Evolutionary conservation across 2,329 filamentous ascomycete genomes (phyloP), one percentile per base, ranked within the genome.

Genomic region (Fusarium buharicum): DNA sequence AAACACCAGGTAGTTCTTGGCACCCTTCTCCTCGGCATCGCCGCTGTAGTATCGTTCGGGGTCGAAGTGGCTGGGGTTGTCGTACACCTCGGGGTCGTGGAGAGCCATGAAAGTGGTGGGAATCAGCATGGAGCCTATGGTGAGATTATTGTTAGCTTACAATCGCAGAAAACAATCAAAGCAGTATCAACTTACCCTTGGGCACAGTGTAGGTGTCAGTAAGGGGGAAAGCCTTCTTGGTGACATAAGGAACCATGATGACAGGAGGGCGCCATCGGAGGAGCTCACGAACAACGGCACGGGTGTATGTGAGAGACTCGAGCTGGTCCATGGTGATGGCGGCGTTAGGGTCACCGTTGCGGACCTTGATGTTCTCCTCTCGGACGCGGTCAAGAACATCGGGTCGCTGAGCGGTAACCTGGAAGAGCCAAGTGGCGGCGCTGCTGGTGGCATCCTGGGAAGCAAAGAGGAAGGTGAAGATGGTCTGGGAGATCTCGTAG

Each of bases 1-100:
- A 70, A 99, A 98, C 16, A 98, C 93, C 47, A 99, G 84, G 83
- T 89, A 98, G 82, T 98, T 99, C 89, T 97, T 98, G 74, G 89
- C 81, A 33, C 87, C 87, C 79, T 88, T 90, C 76, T 90, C 87
- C 77, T 97, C 93, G 12, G 94, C 95, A 70, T 93, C 90, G 57
- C 94, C 95, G 2, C 85, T 86, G 76, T 94, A 94, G 86, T 95
- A 98, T 70, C 94, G 87, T 67, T 97, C 93, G 3, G 94, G 94
- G 71, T 96, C 90, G 74, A 93, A 98, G 37, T 84, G 82, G 72
- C 98, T 94, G 3, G 95, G 92, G 72, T 95, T 90, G 49, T 91
- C 86, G 76, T 98, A 99, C 9, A 94, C 90, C 54, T 97, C 93
- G 34, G 92, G 91, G 70, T 98, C 95, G 74, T 95, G 93, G 37